These are phyloP conservation scores for Nitzschia inconspicua DNA, from an alignment of 108 stramenopile species.

Conservation along the genomic window DNA sequence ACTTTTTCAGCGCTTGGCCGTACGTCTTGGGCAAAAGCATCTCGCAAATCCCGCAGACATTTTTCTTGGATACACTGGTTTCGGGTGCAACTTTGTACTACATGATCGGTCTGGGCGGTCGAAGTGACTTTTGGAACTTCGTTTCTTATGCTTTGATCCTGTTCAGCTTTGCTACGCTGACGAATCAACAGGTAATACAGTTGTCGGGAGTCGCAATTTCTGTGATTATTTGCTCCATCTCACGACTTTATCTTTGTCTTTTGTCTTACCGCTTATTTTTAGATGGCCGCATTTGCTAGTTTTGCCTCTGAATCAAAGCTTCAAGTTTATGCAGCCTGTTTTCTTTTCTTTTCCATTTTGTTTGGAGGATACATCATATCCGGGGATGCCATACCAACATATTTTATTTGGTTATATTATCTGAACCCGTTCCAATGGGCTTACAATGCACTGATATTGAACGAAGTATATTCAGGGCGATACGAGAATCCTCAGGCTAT, in stretches of 20 bases:
- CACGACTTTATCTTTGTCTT: too few relatives aligned
- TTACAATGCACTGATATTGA: conserved; percentile 45
- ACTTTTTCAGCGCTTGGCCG: conserved; percentile 67
- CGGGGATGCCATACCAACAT: conserved; percentile 40
- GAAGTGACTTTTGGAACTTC: conserved; percentile 15
- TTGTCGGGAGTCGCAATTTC: too few relatives aligned
- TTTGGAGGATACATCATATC: conserved; percentile 60
- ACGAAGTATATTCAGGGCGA: conserved; percentile 36
- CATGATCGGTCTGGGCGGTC: conserved; percentile 46
- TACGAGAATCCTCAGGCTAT: conserved; percentile 33
- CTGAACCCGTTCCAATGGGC: conserved; percentile 61
- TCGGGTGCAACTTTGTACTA: conserved; percentile 58
- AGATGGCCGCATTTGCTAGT: conserved; percentile 32
- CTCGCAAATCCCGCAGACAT: conserved; percentile 44
- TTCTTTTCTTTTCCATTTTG: conserved; percentile 39
- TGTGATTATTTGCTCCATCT: too few relatives aligned
- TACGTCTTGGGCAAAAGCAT: conserved; percentile 49
- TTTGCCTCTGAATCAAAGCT: conserved; percentile 18
- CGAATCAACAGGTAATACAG: conserved; percentile 39
- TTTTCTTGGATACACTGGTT: conserved; percentile 37
- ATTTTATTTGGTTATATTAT: conserved; percentile 47
- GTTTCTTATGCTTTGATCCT: conserved; percentile 29
- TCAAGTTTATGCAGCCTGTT: conserved; percentile 28
- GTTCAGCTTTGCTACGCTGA: conserved; percentile 31
- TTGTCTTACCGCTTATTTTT: too few relatives aligned